These are phyloP conservation scores for Cryptomeria japonica DNA, from an alignment of 75 land plant species.

Conservation along the genomic window DNA sequence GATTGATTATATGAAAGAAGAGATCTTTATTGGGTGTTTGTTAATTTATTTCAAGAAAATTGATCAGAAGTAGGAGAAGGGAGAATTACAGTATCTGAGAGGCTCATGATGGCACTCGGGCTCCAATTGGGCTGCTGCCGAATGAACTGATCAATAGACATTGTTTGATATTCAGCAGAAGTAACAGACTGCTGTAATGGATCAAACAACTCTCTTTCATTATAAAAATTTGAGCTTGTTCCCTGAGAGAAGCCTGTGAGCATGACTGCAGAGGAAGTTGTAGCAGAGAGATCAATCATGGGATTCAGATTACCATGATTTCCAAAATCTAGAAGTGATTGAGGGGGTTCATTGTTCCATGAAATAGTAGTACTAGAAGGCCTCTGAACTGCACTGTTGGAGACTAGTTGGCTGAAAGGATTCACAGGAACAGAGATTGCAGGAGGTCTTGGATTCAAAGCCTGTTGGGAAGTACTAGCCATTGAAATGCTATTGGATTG, in stretches of 20 bases:
- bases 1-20: too few species aligned
- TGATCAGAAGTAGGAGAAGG: background rate
- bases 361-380: background rate
- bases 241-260: background rate
- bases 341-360: background rate
- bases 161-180: background rate
- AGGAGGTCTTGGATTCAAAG: background rate
- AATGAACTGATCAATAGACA: background rate
- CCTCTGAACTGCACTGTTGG: background rate
- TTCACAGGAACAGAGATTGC: background rate
- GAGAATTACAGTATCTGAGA: background rate
- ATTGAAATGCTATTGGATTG: too few species aligned
- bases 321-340: background rate
- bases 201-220: background rate
- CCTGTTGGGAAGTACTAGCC: background rate
- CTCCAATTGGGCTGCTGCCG: slow-evolving; percentile 1
- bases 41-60: background rate
- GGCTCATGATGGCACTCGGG: background rate
- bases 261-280: background rate
- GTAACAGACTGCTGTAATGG: background rate
- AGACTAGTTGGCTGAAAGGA: background rate
- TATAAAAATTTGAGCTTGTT: background rate
- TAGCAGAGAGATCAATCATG: background rate
- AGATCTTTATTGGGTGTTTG: background rate
- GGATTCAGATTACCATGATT: background rate